These are phyloP conservation scores for Aschersonia sp. DNA, from an alignment of 2,329 filamentous ascomycete genomes.

Conservation along the genomic window DNA sequence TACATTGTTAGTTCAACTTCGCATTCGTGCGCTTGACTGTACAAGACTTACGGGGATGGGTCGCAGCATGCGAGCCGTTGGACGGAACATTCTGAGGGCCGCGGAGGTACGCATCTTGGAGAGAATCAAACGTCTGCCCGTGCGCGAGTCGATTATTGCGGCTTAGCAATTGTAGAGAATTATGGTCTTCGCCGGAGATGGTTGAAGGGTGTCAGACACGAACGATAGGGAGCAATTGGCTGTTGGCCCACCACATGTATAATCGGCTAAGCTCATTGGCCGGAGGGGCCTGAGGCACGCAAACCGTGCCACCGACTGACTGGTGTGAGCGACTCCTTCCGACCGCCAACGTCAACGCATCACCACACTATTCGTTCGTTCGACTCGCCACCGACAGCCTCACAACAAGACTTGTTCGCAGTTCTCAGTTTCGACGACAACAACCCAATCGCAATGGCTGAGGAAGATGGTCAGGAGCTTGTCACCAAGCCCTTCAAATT, in stretches of 20 bases:
- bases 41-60: constrained; percentile 50
- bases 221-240: constrained; percentile 19
- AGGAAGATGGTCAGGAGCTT: constrained; percentile 62
- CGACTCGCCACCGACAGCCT: not conserved
- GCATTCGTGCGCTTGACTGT: not conserved
- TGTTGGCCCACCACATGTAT: constrained; percentile 15
- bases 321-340: constrained; percentile 23
- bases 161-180: constrained; percentile 8
- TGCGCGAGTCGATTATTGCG: constrained; percentile 11
- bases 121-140: constrained; percentile 1
- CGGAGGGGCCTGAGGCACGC: constrained; percentile 23
- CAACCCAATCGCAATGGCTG: constrained; percentile 59
- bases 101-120: constrained; percentile 49
- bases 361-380: not conserved
- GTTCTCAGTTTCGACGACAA: constrained; percentile 10
- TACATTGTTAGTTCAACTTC: constrained; percentile 13
- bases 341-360: constrained; percentile 11
- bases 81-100: constrained; percentile 52
- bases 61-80: constrained; percentile 50
- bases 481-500: constrained; percentile 99
- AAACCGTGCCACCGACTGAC: constrained; percentile 18
- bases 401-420: no score
- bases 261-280: constrained; percentile 21
- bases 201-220: constrained; percentile 16
- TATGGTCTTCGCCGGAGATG: constrained; percentile 12